A percentile compares a stretch with the other conserved stretches of the same genome.
Evolutionary conservation across 2,329 filamentous ascomycete genomes (phyloP).

Genomic region (Metarhizium album): DNA sequence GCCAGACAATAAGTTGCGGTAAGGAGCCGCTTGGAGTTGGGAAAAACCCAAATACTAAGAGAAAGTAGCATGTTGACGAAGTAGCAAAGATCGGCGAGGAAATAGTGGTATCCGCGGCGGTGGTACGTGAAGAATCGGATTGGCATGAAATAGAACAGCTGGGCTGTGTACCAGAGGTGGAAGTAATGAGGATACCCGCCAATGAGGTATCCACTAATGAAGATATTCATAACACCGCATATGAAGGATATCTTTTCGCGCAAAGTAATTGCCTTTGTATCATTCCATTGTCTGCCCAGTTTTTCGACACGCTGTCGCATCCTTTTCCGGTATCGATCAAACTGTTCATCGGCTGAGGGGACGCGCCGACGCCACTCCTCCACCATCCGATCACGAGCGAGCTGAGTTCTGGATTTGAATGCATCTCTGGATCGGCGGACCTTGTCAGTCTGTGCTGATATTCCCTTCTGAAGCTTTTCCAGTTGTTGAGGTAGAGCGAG

Average conservation of each 20-base stretch:
- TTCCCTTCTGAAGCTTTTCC: constrained; percentile 76
- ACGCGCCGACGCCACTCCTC: constrained; percentile 85
- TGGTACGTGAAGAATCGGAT: constrained; percentile 89
- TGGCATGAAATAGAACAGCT: constrained; percentile 93
- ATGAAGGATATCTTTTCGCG: constrained; percentile 96
- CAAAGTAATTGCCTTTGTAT: constrained; percentile 75
- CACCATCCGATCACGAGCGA: constrained; percentile 79
- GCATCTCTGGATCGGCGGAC: constrained; percentile 74
- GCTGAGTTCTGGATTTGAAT: constrained; percentile 62
- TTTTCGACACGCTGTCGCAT: constrained; percentile 87
- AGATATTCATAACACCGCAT: constrained; percentile 91
- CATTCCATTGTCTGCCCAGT: constrained; percentile 75
- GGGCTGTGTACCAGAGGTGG: constrained; percentile 82
- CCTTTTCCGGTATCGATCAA: constrained; percentile 78
- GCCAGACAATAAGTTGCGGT: constrained; percentile 87
- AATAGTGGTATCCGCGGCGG: constrained; percentile 89
- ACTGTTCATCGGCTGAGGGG: constrained; percentile 80
- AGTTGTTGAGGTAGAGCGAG: constrained; percentile 81
- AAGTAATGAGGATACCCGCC: constrained; percentile 78
- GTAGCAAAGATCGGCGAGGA: constrained; percentile 93
- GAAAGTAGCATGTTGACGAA: constrained; percentile 87
- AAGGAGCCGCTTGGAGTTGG: constrained; percentile 80
- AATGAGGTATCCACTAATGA: constrained; percentile 89
- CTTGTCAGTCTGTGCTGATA: constrained; percentile 75
- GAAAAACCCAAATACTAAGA: constrained; percentile 82